phyloP scores from a whole-genome alignment of 2,329 filamentous ascomycete genomes.

The Claviceps sp. region DNA sequence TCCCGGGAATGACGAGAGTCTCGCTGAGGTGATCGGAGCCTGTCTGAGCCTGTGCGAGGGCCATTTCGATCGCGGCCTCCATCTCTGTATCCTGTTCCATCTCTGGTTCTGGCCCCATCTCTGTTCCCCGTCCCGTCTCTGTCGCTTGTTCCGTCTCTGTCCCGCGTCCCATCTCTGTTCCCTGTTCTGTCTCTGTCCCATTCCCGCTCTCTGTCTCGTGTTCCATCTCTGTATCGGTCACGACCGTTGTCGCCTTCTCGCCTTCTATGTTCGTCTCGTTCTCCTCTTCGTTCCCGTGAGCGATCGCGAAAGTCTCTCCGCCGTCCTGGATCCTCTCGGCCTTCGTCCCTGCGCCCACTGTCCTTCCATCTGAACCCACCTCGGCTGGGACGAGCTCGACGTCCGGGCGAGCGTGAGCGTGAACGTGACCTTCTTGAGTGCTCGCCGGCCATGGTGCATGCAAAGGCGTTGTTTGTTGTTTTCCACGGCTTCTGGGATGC shows the following conservation, averaged over 20 bases:
- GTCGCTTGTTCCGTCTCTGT: constrained; percentile 15
- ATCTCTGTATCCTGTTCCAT: constrained; percentile 11
- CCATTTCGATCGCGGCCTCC: constrained; percentile 13
- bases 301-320: constrained; percentile 33
- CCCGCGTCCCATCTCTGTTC: constrained; percentile 15
- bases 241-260: constrained; percentile 13
- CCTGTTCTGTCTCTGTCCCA: constrained; percentile 14
- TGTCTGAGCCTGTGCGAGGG: constrained; percentile 5
- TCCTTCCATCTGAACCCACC: constrained; percentile 48
- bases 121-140: constrained; percentile 11
- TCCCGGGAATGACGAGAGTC: constrained; percentile 16
- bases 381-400: constrained; percentile 15
- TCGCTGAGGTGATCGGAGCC: constrained; percentile 9
- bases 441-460: constrained; percentile 12
- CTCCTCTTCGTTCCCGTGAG: constrained; percentile 20
- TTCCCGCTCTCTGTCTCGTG: constrained; percentile 18
- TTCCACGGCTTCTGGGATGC: neutral
- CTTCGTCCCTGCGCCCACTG: constrained; percentile 31
- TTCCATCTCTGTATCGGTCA: constrained; percentile 15
- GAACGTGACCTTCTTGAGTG: constrained; percentile 13
- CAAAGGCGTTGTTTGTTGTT: neutral
- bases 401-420: constrained; percentile 15
- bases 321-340: constrained; percentile 19
- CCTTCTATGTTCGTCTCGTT: constrained; percentile 17
- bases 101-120: constrained; percentile 19